phyloP scores from a whole-genome alignment of 345 rosid genomes.

The Limnanthes douglasii region DNA sequence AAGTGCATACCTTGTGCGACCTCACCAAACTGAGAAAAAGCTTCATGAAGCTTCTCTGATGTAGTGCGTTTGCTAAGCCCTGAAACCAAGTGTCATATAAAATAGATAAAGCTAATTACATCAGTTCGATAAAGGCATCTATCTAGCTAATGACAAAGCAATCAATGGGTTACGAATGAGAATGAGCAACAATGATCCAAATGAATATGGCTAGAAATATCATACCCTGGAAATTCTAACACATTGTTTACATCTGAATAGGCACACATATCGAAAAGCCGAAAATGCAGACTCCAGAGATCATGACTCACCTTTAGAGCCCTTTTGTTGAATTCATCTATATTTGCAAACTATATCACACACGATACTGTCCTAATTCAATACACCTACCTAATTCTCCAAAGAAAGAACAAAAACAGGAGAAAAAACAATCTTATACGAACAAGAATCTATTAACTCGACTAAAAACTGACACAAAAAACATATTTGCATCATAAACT shows the following conservation, averaged over 20 bases:
- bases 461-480: not conserved
- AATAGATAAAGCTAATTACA: not conserved
- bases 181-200: conserved; percentile 2
- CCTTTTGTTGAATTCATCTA: too few relatives aligned
- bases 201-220: not conserved
- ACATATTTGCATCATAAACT: not conserved
- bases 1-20: conserved; percentile 54
- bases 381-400: too few relatives aligned
- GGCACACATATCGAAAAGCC: not conserved
- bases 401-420: too few relatives aligned
- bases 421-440: too few relatives aligned
- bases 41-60: conserved; percentile 47
- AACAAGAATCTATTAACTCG: too few relatives aligned
- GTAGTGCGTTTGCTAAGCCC: conserved; percentile 85
- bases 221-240: not conserved
- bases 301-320: too few relatives aligned
- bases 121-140: not conserved
- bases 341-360: too few relatives aligned
- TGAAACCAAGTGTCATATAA: conserved; percentile 14
- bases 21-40: conserved; percentile 66
- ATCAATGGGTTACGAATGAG: not conserved
- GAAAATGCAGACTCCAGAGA: too few relatives aligned
- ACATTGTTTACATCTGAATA: not conserved
- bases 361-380: too few relatives aligned
- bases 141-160: not conserved